A percentile compares a stretch with the other conserved stretches of the same genome.
phyloP scores from a whole-genome alignment of 192 early-diverging fungal genomes.

The Dissophora globulifera region DNA sequence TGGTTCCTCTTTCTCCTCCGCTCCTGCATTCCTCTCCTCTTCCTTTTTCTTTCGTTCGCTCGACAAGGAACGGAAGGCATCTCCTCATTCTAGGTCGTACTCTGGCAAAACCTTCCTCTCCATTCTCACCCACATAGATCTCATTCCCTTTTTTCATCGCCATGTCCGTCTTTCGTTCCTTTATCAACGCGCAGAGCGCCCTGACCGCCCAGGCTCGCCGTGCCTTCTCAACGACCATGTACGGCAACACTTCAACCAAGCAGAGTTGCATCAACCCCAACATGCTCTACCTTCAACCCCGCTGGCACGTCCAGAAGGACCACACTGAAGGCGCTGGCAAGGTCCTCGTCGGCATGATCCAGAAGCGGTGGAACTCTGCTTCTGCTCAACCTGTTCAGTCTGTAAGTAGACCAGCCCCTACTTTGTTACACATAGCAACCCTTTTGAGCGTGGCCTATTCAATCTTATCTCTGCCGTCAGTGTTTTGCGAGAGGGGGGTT shows the following conservation, averaged over 20 bases:
- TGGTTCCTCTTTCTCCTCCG: conserved; percentile 1
- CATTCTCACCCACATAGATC: conserved; percentile 4
- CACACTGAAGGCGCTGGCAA: conserved; percentile 24
- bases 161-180: conserved; percentile 50
- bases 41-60: conserved; percentile 5
- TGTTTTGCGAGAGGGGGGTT: no score
- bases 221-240: conserved; percentile 46
- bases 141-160: background rate
- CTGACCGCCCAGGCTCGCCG: conserved; percentile 45
- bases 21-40: conserved; percentile 3
- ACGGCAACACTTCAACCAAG: conserved; percentile 19
- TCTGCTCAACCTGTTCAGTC: conserved; percentile 37
- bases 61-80: conserved; percentile 16
- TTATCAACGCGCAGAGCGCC: conserved; percentile 46
- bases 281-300: conserved; percentile 51
- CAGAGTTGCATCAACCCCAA: conserved; percentile 38
- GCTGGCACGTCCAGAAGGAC: conserved; percentile 51
- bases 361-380: conserved; percentile 53
- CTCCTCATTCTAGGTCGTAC: no score
- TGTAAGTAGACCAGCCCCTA: conserved; percentile 9
- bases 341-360: conserved; percentile 51
- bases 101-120: no score
- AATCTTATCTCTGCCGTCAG: background rate
- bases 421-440: no score
- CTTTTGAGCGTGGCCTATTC: background rate